These are phyloP conservation scores for Penicillium pancosmium DNA, from an alignment of 495 filamentous ascomycete genomes.

Conservation along the genomic window DNA sequence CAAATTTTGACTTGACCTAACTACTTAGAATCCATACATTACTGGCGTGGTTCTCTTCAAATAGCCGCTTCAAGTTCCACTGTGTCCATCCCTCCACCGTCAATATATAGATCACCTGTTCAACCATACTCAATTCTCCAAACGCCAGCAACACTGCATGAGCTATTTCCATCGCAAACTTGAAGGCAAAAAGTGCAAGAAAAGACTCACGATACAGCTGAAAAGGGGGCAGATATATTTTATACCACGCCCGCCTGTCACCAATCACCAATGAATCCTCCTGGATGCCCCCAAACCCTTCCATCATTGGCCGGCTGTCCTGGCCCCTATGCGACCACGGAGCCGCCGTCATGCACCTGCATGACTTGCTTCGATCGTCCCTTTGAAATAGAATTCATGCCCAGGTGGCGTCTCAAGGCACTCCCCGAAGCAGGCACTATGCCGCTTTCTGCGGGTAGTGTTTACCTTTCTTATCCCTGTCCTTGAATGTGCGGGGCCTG, in stretches of 20 bases:
- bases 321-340: slow-evolving; percentile 11
- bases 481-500: slow-evolving; percentile 14
- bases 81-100: neutral
- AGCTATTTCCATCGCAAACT: too few relatives aligned
- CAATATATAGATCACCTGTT: neutral
- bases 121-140: neutral
- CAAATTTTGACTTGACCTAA: too few relatives aligned
- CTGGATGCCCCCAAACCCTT: neutral
- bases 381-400: neutral
- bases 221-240: neutral
- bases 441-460: neutral
- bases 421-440: neutral
- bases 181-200: neutral
- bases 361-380: neutral
- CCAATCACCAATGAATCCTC: neutral
- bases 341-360: slow-evolving; percentile 1
- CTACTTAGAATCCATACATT: too few relatives aligned
- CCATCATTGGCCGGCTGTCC: neutral
- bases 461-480: neutral
- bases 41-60: too few relatives aligned
- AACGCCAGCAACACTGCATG: neutral
- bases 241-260: neutral
- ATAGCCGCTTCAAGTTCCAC: too few relatives aligned
- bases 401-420: neutral
- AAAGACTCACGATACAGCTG: neutral